phyloP scores from a whole-genome alignment of 257 asterid genomes.

The Solanum medicagineum region DNA sequence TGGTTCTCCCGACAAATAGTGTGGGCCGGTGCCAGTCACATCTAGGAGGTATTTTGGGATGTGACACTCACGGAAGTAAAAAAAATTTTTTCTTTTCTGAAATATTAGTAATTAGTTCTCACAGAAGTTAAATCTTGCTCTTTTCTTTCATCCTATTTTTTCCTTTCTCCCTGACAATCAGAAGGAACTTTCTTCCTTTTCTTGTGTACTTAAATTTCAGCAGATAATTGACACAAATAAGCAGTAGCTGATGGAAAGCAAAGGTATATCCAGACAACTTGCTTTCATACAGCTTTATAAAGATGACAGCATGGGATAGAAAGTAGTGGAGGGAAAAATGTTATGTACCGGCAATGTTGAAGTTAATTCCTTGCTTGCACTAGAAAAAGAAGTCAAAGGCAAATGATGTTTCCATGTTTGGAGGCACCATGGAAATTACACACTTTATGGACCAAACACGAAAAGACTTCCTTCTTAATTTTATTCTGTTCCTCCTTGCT shows the following conservation, averaged over 20 bases:
- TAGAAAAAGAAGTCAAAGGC: background rate
- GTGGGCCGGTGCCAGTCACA: too few relatives aligned
- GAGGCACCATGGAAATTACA: background rate
- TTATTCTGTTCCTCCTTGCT: background rate
- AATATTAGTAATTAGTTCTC: background rate
- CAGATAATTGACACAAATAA: background rate
- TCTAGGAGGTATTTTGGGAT: too few relatives aligned
- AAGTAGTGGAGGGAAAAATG: background rate
- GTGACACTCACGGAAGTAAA: too few relatives aligned
- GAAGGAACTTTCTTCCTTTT: background rate
- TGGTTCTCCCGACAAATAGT: too few relatives aligned
- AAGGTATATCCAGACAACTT: background rate
- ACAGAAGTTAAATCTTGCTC: background rate
- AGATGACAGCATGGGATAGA: background rate
- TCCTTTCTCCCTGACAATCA: background rate
- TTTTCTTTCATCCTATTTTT: background rate
- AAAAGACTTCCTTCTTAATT: background rate
- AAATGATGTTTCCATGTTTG: background rate
- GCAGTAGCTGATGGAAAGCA: background rate
- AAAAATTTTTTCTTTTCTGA: background rate
- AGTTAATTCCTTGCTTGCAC: background rate
- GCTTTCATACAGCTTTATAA: background rate
- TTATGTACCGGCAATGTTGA: background rate
- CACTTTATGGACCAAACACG: background rate
- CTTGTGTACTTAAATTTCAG: background rate